Evolutionary conservation across 2,329 filamentous ascomycete genomes (phyloP).

Genomic region (Colletotrichum zoysiae): DNA sequence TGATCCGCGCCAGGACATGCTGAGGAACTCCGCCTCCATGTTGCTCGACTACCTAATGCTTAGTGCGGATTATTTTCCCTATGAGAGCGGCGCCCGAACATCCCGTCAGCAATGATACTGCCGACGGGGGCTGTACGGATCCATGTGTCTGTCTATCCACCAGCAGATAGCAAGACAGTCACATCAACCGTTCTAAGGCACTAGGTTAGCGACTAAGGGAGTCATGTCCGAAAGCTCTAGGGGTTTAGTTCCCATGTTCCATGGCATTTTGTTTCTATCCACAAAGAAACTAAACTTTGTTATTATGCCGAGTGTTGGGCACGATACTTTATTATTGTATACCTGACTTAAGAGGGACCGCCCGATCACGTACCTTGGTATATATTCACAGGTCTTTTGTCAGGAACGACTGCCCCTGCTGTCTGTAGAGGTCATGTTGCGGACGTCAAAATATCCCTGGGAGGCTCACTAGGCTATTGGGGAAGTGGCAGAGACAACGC

Average conservation of each 20-base stretch:
- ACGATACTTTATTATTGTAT: no score
- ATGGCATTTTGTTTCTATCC: no score
- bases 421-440: background rate
- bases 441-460: background rate
- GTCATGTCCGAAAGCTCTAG: no score
- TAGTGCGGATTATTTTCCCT: background rate
- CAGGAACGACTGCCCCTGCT: background rate
- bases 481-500: background rate
- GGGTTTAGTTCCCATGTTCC: no score
- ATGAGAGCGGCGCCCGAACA: background rate
- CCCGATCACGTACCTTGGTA: no score
- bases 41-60: background rate
- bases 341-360: no score
- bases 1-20: slow-evolving; percentile 24
- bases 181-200: no score
- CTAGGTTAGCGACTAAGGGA: no score
- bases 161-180: no score
- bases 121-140: background rate
- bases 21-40: slow-evolving; percentile 20
- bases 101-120: slow-evolving; percentile 15
- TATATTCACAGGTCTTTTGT: background rate
- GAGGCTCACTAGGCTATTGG: background rate
- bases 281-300: no score
- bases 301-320: no score
- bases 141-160: background rate